A percentile compares a stretch with the other conserved stretches of the same genome.
Evolutionary conservation across 2,329 filamentous ascomycete species (phyloP).

Genomic region (Trichophyton schoenleinii): DNA sequence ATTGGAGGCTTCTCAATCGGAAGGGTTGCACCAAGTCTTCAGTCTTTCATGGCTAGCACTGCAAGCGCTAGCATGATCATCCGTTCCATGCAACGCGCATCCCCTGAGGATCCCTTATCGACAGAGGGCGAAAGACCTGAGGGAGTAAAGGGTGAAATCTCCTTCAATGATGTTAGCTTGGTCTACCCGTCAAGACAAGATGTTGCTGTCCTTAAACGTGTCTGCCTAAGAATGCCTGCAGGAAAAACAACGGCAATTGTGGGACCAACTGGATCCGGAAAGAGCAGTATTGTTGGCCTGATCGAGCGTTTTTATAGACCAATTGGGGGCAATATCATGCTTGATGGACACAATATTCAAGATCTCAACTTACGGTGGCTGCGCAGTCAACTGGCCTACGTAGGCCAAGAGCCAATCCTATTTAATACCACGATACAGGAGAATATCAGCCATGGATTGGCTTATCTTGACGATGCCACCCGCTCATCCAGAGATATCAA

Average conservation of each 20-base stretch:
- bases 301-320: slow-evolving; percentile 49
- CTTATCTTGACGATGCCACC: not conserved
- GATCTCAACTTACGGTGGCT: slow-evolving; percentile 19
- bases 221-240: slow-evolving; percentile 27
- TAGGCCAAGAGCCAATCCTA: slow-evolving; percentile 16
- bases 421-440: slow-evolving; percentile 13
- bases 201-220: slow-evolving; percentile 25
- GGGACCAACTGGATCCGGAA: slow-evolving; percentile 27
- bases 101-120: slow-evolving; percentile 58
- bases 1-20: slow-evolving; percentile 73
- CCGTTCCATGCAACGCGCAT: slow-evolving; percentile 67
- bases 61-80: slow-evolving; percentile 72
- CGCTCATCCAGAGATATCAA: slow-evolving; percentile 11
- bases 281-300: slow-evolving; percentile 37
- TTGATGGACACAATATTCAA: slow-evolving; percentile 25
- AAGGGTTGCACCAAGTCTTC: slow-evolving; percentile 62
- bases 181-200: slow-evolving; percentile 29
- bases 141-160: slow-evolving; percentile 54
- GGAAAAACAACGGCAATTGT: slow-evolving; percentile 37
- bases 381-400: slow-evolving; percentile 15
- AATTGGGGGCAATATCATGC: slow-evolving; percentile 20
- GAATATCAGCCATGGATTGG: slow-evolving; percentile 14
- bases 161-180: slow-evolving; percentile 53
- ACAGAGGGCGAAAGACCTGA: slow-evolving; percentile 54
- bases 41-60: slow-evolving; percentile 61